phyloP scores from a whole-genome alignment of 495 filamentous ascomycete genomes.

The Lasiosphaeria miniovina region DNA sequence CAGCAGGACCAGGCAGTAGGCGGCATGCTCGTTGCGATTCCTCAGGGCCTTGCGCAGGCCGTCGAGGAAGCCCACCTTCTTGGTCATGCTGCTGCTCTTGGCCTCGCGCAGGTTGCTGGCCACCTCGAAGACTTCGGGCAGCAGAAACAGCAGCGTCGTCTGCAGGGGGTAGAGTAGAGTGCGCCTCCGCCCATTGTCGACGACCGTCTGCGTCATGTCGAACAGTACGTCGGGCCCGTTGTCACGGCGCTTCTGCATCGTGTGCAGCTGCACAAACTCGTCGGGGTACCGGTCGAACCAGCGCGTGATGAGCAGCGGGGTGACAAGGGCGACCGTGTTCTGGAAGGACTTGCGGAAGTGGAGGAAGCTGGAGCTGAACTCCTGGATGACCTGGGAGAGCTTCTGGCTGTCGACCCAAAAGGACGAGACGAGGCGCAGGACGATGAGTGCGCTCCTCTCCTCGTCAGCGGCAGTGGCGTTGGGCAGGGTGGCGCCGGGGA shows the following conservation, averaged over 20 bases:
- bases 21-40: conserved; percentile 56
- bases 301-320: conserved; percentile 55
- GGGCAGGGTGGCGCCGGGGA: conserved; percentile 34
- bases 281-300: conserved; percentile 62
- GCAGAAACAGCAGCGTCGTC: conserved; percentile 55
- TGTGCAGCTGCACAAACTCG: conserved; percentile 60
- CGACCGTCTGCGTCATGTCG: conserved; percentile 57
- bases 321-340: conserved; percentile 56
- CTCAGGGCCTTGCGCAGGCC: conserved; percentile 55
- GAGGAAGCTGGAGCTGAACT: conserved; percentile 60
- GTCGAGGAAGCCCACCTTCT: conserved; percentile 62
- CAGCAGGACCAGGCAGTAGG: conserved; percentile 58
- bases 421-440: conserved; percentile 53
- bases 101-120: conserved; percentile 59
- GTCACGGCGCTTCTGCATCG: conserved; percentile 54
- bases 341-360: conserved; percentile 60
- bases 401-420: conserved; percentile 61
- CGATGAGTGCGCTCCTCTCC: conserved; percentile 47
- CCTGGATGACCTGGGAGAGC: conserved; percentile 56
- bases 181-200: conserved; percentile 51
- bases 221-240: conserved; percentile 61
- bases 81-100: conserved; percentile 55
- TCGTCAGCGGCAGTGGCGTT: conserved; percentile 46
- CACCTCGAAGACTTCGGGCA: conserved; percentile 64
- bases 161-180: conserved; percentile 59